Percentiles rank a stretch among this genome's conserved stretches.
Evolutionary conservation across 371 early-diverging fungal genomes (phyloP).

Genomic region (Actinomortierella ambigua): DNA sequence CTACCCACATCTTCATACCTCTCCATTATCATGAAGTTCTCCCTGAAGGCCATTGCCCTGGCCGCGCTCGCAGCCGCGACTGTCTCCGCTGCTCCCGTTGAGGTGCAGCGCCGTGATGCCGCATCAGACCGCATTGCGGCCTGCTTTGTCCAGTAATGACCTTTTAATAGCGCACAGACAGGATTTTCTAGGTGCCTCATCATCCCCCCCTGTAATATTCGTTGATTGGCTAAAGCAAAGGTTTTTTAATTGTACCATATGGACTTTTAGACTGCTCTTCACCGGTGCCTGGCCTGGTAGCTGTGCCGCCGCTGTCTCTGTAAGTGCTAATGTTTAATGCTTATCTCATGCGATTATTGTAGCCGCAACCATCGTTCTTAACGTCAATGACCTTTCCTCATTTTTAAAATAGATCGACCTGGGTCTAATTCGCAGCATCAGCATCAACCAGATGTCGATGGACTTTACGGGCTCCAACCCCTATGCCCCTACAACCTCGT

Average conservation of each 20-base stretch:
- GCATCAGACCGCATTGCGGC: slow-evolving; percentile 24
- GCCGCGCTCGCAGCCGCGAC: slow-evolving; percentile 17
- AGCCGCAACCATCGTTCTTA: too few relatives aligned
- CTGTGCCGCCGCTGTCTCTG: slow-evolving; percentile 37
- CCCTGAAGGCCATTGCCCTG: slow-evolving; percentile 29
- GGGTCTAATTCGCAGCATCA: slow-evolving; percentile 30
- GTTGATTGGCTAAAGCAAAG: too few relatives aligned
- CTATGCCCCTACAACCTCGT: slow-evolving; percentile 28
- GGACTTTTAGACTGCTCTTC: slow-evolving; percentile 25
- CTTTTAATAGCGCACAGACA: neutral
- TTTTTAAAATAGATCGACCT: slow-evolving; percentile 30
- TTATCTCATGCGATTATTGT: too few relatives aligned
- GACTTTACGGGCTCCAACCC: slow-evolving; percentile 35
- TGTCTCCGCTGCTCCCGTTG: slow-evolving; percentile 23
- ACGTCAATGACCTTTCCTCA: too few relatives aligned
- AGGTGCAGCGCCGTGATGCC: slow-evolving; percentile 26
- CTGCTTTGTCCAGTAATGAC: slow-evolving; percentile 30
- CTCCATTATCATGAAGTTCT: slow-evolving; percentile 21
- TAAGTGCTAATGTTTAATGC: too few relatives aligned
- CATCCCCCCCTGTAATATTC: too few relatives aligned
- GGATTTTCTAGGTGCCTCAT: too few relatives aligned
- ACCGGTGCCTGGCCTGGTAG: slow-evolving; percentile 40
- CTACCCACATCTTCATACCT: neutral
- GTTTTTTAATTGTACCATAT: too few relatives aligned
- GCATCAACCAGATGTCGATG: slow-evolving; percentile 42